Conservation (phyloP, 2,329 filamentous ascomycete species). For the Graphilbum sp. region DNA sequence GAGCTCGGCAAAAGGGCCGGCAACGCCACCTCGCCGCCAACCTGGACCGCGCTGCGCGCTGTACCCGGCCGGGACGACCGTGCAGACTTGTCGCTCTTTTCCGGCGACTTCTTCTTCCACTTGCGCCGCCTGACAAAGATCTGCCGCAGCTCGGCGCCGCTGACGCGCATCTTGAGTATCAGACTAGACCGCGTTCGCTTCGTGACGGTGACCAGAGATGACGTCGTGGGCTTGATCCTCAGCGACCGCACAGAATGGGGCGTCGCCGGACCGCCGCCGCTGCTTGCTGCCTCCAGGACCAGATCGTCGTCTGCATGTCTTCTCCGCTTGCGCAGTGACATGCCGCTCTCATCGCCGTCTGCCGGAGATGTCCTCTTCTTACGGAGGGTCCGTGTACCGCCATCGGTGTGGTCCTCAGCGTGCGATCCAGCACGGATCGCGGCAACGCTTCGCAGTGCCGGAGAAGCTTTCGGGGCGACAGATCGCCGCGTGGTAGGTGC, state of each 20-base stretch:
- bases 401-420: conserved; percentile 58
- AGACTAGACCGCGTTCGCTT: conserved; percentile 26
- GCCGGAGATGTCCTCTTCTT: conserved; percentile 72
- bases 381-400: conserved; percentile 57
- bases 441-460: conserved; percentile 47
- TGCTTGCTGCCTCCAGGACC: conserved; percentile 16
- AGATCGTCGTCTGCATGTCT: conserved; percentile 30
- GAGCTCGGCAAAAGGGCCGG: conserved; percentile 3
- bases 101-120: conserved; percentile 29
- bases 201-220: conserved; percentile 23
- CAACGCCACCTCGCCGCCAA: conserved; percentile 14
- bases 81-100: conserved; percentile 16
- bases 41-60: conserved; percentile 11
- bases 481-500: conserved; percentile 26
- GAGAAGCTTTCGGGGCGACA: conserved; percentile 48
- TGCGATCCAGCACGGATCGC: conserved; percentile 46
- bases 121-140: conserved; percentile 44
- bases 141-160: conserved; percentile 39
- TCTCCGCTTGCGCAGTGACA: conserved; percentile 36
- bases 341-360: conserved; percentile 39
- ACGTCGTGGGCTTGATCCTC: conserved; percentile 29
- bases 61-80: conserved; percentile 21
- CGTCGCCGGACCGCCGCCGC: conserved; percentile 16
- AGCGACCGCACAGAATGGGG: conserved; percentile 39
- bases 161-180: conserved; percentile 41